Evolutionary conservation across 345 rosid genomes (phyloP), one percentile per base, ranked within the genome.

Genomic region (Citropsis articulata): DNA sequence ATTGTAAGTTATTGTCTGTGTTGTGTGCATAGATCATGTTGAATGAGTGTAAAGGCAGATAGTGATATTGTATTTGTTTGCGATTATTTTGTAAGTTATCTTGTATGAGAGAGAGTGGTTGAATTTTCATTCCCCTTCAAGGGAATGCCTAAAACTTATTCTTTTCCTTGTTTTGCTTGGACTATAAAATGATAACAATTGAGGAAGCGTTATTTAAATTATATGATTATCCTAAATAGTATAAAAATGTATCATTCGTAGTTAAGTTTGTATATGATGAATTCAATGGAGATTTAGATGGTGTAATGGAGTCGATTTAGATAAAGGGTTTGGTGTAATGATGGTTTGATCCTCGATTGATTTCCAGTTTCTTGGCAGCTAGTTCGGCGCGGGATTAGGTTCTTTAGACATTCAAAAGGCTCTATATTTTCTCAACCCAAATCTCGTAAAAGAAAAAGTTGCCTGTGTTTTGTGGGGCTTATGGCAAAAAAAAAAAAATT

Each of bases 241-340:
- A 31, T 2, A 12, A 45, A 45, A 45, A 45, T 13, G 18, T 13
- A 3, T 12, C 50, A 45, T 45, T 4, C 50, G 3, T 45, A 13
- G 50, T 13, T 45, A 45, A 85, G 55, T 80, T 71, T 35, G 87
- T 81, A 2, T 88, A 81, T 10, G 90, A 84, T n/a, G 93, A 87
- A 78, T 86, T 86, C 86, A 90, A 67, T 19, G n/a, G n/a, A n/a
- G n/a, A n/a, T n/a, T n/a, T n/a, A n/a, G n/a, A n/a, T n/a, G n/a
- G n/a, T n/a, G n/a, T n/a, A n/a, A n/a, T n/a, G 88, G 89, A 78
- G 87, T 86, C 21, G 90, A 86, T 72, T 78, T 85, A 0, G 92
- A 83, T 18, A 90, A 83, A 62, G 89, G 65, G 75, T 75, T 25
- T 71, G 77, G 22, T 42, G 55, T 21, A 61, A 55, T 21, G 55